Evolutionary conservation across 2,329 filamentous ascomycete genomes (phyloP).

Genomic region (Claviceps quebecensis): DNA sequence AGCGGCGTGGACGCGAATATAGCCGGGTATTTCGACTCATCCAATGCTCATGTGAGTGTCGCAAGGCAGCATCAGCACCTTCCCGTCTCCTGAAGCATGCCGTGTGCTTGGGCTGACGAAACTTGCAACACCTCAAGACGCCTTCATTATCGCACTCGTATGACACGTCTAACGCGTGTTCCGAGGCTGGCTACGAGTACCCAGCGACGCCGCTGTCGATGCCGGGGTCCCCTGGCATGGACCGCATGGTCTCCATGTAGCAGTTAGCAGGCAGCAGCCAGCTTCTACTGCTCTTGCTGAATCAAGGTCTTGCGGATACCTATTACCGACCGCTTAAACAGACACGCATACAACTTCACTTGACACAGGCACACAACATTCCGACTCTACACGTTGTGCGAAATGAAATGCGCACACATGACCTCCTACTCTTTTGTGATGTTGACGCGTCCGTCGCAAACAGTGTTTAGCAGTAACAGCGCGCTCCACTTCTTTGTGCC

Average conservation of each 20-base stretch:
- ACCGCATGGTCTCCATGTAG: conserved; percentile 14
- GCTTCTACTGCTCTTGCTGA: not conserved
- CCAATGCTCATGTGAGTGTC: conserved; percentile 61
- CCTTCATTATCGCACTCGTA: conserved; percentile 64
- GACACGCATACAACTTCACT: not conserved
- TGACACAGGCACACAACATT: no score
- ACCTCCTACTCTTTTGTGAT: not conserved
- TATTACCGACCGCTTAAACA: not conserved
- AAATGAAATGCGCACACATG: no score
- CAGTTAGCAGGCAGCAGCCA: conserved; percentile 1
- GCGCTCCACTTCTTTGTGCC: not conserved
- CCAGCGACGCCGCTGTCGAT: conserved; percentile 62
- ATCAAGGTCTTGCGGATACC: no score
- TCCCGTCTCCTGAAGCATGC: conserved; percentile 26
- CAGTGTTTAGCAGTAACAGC: not conserved
- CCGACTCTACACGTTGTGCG: no score
- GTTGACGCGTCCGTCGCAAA: not conserved
- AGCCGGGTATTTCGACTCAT: conserved; percentile 49
- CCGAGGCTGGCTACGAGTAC: conserved; percentile 48
- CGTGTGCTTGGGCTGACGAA: conserved; percentile 33
- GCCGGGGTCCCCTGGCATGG: conserved; percentile 49
- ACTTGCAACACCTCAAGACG: conserved; percentile 37
- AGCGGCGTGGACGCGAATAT: conserved; percentile 51
- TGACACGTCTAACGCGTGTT: conserved; percentile 51
- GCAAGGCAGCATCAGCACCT: conserved; percentile 23